Evolutionary conservation across 1,284 basidiomycete genomes (phyloP).

Genomic region (Fomitopsis betulina): DNA sequence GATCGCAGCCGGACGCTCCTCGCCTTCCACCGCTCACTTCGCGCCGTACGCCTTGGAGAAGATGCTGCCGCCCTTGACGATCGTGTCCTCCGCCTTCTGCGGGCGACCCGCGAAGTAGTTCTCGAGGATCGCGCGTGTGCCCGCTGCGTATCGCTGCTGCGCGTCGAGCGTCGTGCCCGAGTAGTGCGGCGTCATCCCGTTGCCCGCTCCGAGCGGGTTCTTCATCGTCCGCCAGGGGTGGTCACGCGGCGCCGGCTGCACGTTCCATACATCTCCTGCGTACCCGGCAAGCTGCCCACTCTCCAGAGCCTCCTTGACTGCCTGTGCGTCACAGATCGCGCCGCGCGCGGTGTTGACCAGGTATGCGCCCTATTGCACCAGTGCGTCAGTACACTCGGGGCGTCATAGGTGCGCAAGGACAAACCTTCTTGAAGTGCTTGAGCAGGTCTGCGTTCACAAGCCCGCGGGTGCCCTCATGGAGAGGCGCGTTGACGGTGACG

Average conservation of each 20-base stretch:
- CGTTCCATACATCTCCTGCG: conserved; percentile 72
- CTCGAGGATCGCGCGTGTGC: conserved; percentile 76
- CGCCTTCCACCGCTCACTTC: not conserved
- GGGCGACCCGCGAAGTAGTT: conserved; percentile 68
- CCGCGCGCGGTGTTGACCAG: conserved; percentile 94
- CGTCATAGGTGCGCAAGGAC: not conserved
- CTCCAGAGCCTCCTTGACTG: conserved; percentile 73
- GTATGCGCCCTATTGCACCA: conserved; percentile 56
- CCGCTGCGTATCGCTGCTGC: conserved; percentile 84
- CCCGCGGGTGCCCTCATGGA: conserved; percentile 84
- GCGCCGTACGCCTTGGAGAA: conserved; percentile 54
- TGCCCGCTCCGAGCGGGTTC: conserved; percentile 77
- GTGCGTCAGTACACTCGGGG: not conserved
- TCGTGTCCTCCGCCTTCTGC: conserved; percentile 81
- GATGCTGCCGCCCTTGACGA: conserved; percentile 63
- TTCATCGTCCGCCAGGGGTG: conserved; percentile 85
- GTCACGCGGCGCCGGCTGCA: conserved; percentile 82
- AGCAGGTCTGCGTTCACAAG: conserved; percentile 83
- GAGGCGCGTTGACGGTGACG: conserved; percentile 86
- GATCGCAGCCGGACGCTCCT: not conserved
- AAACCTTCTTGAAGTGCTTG: conserved; percentile 81
- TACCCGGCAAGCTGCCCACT: conserved; percentile 74
- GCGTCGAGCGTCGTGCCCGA: conserved; percentile 91
- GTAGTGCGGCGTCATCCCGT: conserved; percentile 86
- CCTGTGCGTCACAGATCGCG: conserved; percentile 86